Base-by-base conservation (phyloP, 306 rosid genomes). In the Fragaria nilgerrensis region DNA sequence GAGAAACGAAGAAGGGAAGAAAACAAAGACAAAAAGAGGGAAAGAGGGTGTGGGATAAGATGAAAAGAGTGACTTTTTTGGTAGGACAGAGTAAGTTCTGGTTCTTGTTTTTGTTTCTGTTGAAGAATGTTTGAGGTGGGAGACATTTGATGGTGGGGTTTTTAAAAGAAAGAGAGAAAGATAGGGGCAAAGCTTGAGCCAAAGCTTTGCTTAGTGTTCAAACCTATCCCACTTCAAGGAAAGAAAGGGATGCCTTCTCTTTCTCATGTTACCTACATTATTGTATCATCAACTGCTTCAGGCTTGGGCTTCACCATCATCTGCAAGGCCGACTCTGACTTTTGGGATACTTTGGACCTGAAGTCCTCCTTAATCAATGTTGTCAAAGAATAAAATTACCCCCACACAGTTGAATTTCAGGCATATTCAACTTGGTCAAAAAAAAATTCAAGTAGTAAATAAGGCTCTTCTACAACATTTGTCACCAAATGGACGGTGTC, bases 191-290 rank as follows among this genome's bases (percentile, higher is more conserved):
- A 73, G 69, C 50, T 56, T 29, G 68, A 66, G 65, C 70, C 41
- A 10, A 15, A 65, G 75, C 70, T 49, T 85, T 81, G 84, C 85
- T 84, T 83, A 65, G 83, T 37, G 70, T 80, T 82, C 83, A 90
- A 85, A 86, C 87, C 73, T 84, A 44, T 58, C 64, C 49, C 67
- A 79, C 63, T 71, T 6, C 48, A 86, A 88, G 90, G 77, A 85
- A 90, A 86, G 96, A 82, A 90, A 88, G 69, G 92, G 81, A 88
- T 90, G 68, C 50, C 88, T 88, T 88, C 71, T 72, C 75, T 49
- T 69, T 70, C 82, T 75, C 73, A 68, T 22, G 29, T 29, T 70
- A 41, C 72, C 72, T 55, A 29, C 82, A 55, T 80, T 83, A 71
- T 62, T 80, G 70, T 75, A 50, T 78, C 77, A 50, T 78, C 77